phyloP scores from a whole-genome alignment of 139 green algal species.

The Chlorella sp. region DNA sequence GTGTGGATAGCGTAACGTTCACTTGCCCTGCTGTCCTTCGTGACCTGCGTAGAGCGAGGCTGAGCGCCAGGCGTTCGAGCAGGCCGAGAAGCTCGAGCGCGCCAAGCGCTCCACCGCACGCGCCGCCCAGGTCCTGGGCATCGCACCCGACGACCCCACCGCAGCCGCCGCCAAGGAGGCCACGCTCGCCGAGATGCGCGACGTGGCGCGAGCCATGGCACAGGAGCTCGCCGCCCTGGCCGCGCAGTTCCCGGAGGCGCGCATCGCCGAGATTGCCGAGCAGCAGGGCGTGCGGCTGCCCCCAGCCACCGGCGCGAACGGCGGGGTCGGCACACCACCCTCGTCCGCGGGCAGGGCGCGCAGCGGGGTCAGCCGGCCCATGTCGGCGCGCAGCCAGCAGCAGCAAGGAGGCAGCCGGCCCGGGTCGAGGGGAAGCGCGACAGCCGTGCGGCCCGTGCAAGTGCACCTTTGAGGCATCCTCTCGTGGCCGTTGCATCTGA shows the following conservation, averaged over 20 bases:
- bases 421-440: neutral
- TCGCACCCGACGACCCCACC: constrained; percentile 8
- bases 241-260: constrained; percentile 17
- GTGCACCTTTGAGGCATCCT: neutral
- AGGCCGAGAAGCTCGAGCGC: constrained; percentile 43
- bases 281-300: constrained; percentile 32
- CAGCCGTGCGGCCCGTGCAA: neutral
- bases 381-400: neutral
- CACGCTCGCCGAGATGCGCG: constrained; percentile 14
- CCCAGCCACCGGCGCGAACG: too few species aligned
- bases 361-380: neutral
- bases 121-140: constrained; percentile 22
- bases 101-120: constrained; percentile 27
- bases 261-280: constrained; percentile 21
- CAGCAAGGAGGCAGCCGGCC: neutral
- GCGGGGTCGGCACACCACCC: neutral
- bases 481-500: too few species aligned
- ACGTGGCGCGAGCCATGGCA: constrained; percentile 23
- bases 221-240: constrained; percentile 32
- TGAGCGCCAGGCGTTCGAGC: constrained; percentile 40
- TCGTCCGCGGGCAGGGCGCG: neutral
- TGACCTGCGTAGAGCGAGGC: constrained; percentile 32
- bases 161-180: constrained; percentile 10
- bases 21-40: neutral
- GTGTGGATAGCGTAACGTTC: too few species aligned